Evolutionary conservation across 2,329 filamentous ascomycete species (phyloP).

Genomic region (Mycosphaerella sp.): DNA sequence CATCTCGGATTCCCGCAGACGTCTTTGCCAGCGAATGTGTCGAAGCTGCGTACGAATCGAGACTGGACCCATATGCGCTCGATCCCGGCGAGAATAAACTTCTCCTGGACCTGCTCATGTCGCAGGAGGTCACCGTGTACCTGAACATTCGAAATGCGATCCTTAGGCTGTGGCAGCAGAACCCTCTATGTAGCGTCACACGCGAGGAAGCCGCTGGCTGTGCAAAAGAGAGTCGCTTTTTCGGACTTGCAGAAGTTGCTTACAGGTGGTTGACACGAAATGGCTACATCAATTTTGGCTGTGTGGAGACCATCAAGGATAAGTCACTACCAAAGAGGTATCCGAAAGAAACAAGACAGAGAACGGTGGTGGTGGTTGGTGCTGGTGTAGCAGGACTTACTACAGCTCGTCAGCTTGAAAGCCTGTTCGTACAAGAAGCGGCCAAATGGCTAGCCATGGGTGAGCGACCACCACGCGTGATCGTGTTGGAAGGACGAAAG

Average conservation of each 20-base stretch:
- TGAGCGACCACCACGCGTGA: slow-evolving; percentile 64
- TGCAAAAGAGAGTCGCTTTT: slow-evolving; percentile 80
- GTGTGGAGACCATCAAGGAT: slow-evolving; percentile 59
- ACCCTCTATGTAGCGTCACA: slow-evolving; percentile 74
- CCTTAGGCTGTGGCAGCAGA: slow-evolving; percentile 78
- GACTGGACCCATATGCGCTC: slow-evolving; percentile 81
- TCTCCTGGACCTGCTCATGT: slow-evolving; percentile 73
- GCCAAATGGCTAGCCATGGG: slow-evolving; percentile 58
- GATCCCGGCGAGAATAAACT: slow-evolving; percentile 78
- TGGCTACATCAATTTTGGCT: slow-evolving; percentile 96
- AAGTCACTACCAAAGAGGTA: slow-evolving; percentile 27
- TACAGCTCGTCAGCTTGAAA: slow-evolving; percentile 84
- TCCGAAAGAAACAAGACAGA: slow-evolving; percentile 47
- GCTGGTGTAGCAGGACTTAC: slow-evolving; percentile 92
- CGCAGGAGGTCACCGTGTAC: slow-evolving; percentile 87
- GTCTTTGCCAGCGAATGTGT: slow-evolving; percentile 92
- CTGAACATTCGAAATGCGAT: slow-evolving; percentile 95
- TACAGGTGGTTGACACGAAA: slow-evolving; percentile 87
- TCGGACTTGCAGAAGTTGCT: slow-evolving; percentile 78
- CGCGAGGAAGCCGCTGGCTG: slow-evolving; percentile 84
- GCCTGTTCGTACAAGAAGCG: slow-evolving; percentile 73
- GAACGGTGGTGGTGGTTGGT: slow-evolving; percentile 78
- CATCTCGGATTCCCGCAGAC: slow-evolving; percentile 60
- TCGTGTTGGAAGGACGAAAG: slow-evolving; percentile 79
- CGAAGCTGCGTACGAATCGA: slow-evolving; percentile 77